Percentiles rank a stretch among this genome's conserved stretches.
phyloP scores from a whole-genome alignment of 2,329 filamentous ascomycete species.

The Byssothecium circinans region DNA sequence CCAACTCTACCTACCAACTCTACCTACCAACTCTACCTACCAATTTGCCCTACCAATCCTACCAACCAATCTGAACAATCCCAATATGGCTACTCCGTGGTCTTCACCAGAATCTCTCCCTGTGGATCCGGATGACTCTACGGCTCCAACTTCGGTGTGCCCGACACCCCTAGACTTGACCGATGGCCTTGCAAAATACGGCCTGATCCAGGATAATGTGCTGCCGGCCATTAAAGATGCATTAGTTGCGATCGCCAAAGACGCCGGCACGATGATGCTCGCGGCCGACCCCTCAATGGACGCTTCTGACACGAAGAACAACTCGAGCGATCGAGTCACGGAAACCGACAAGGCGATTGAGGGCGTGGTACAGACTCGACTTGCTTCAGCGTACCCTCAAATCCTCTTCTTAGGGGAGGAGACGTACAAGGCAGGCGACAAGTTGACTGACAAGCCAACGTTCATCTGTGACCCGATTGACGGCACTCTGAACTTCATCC shows the following conservation, averaged over 20 bases:
- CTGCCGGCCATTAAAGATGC: slow-evolving; percentile 21
- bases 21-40: no score
- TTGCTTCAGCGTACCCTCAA: slow-evolving; percentile 50
- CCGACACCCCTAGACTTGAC: slow-evolving; percentile 16
- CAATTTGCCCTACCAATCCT: no score
- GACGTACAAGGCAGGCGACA: slow-evolving; percentile 34
- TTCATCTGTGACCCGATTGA: slow-evolving; percentile 45
- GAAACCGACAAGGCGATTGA: slow-evolving; percentile 59
- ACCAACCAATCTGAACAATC: not conserved
- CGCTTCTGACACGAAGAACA: slow-evolving; percentile 37
- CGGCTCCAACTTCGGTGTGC: slow-evolving; percentile 9
- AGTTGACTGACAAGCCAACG: slow-evolving; percentile 34
- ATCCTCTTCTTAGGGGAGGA: slow-evolving; percentile 48
- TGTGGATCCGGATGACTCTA: slow-evolving; percentile 7
- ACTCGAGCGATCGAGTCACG: slow-evolving; percentile 56
- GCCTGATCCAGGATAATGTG: slow-evolving; percentile 11
- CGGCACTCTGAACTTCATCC: slow-evolving; percentile 45
- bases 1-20: no score
- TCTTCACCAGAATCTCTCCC: slow-evolving; percentile 6
- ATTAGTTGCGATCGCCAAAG: slow-evolving; percentile 29
- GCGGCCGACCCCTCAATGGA: slow-evolving; percentile 30
- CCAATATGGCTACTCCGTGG: not conserved
- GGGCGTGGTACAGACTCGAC: slow-evolving; percentile 49
- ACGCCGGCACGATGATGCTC: slow-evolving; percentile 38
- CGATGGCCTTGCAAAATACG: slow-evolving; percentile 18